Conservation (phyloP, 768 basidiomycete genomes). For the Tephrocybe sp. region DNA sequence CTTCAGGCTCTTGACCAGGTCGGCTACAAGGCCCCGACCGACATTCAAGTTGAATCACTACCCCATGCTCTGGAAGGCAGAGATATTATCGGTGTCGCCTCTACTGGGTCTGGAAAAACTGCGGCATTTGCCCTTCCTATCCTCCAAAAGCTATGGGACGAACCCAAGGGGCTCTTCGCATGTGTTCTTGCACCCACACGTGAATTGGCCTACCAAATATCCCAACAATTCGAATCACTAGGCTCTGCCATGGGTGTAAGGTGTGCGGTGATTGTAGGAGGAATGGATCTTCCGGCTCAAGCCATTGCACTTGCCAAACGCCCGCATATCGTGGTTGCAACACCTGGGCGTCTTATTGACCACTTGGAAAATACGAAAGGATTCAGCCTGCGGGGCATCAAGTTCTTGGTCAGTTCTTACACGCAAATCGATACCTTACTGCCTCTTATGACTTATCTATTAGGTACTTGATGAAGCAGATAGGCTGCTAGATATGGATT, state of each 20-base stretch:
- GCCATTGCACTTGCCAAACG: conserved; percentile 90
- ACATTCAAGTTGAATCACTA: conserved; percentile 84
- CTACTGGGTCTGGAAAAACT: conserved; percentile 97
- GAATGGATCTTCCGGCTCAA: conserved; percentile 89
- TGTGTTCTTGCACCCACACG: conserved; percentile 96
- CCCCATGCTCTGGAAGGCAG: conserved; percentile 88
- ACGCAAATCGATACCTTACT: background rate
- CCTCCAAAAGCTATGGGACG: conserved; percentile 94
- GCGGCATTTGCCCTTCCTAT: conserved; percentile 97
- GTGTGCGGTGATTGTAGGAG: conserved; percentile 91
- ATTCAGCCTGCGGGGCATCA: conserved; percentile 81
- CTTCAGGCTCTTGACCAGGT: conserved; percentile 82
- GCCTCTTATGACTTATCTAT: background rate
- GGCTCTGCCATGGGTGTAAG: conserved; percentile 93
- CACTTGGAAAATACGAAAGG: conserved; percentile 98
- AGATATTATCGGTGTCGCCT: conserved; percentile 98
- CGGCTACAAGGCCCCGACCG: conserved; percentile 83
- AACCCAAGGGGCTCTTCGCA: conserved; percentile 91
- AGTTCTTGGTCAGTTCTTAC: conserved; percentile 72
- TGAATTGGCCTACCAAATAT: conserved; percentile 96
- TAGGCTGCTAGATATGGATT: conserved; percentile 93
- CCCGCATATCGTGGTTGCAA: conserved; percentile 94
- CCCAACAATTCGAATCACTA: conserved; percentile 92
- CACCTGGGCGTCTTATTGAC: conserved; percentile 89
- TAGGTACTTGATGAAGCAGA: conserved; percentile 99